A percentile compares a stretch with the other conserved stretches of the same genome.
Evolutionary conservation across 768 basidiomycete species (phyloP).

Genomic region (Myochromella boudieri): DNA sequence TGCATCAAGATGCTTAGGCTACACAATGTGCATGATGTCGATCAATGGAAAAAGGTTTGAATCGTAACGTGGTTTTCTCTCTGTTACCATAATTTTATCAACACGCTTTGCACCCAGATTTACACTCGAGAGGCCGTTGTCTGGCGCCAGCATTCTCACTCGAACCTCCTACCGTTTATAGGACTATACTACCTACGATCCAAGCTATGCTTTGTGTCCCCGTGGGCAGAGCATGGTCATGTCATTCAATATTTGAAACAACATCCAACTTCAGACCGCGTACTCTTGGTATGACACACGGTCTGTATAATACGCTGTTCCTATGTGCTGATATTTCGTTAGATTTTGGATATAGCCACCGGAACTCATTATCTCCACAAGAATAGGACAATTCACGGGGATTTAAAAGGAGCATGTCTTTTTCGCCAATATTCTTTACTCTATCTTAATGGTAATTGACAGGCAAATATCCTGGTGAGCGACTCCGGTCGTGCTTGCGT

Average conservation of each 20-base stretch:
- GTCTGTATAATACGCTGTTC: background rate
- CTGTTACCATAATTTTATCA: no score
- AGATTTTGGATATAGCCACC: slow-evolving; percentile 6
- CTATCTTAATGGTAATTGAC: background rate
- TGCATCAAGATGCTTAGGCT: no score
- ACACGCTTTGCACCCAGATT: no score
- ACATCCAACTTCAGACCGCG: background rate
- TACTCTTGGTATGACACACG: slow-evolving; percentile 23
- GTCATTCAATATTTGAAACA: background rate
- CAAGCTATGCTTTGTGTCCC: slow-evolving; percentile 1
- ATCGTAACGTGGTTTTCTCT: no score
- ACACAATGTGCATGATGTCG: no score
- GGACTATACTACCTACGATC: background rate
- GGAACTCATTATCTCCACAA: slow-evolving; percentile 8
- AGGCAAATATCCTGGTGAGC: slow-evolving; percentile 23
- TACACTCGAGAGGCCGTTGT: background rate
- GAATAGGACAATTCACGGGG: slow-evolving; percentile 4
- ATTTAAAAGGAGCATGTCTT: slow-evolving; percentile 11
- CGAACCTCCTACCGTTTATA: background rate
- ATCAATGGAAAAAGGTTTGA: no score
- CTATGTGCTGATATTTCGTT: background rate
- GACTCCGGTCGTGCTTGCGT: slow-evolving; percentile 23
- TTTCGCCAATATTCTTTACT: no score
- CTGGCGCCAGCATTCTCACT: background rate
- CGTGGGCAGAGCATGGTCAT: background rate